A percentile compares a stretch with the other conserved stretches of the same genome.
phyloP scores from a whole-genome alignment of 2,329 filamentous ascomycete genomes.

The Talaromyces verruculosus region DNA sequence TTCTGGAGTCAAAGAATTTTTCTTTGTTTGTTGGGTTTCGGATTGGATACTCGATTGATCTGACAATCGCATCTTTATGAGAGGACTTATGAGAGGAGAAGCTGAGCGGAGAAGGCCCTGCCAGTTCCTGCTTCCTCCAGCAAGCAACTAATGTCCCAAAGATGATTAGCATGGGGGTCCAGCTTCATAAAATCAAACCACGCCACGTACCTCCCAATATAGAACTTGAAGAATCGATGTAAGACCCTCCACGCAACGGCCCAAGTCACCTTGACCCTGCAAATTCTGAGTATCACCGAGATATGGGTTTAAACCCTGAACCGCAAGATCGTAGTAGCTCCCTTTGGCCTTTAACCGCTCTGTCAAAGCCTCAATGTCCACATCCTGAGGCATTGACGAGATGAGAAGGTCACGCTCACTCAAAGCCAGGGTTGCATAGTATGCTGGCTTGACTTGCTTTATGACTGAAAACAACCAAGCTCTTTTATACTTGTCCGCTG shows the following conservation, averaged over 20 bases:
- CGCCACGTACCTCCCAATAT: background rate
- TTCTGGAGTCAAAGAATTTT: background rate
- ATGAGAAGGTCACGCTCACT: slow-evolving; percentile 1
- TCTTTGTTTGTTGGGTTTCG: background rate
- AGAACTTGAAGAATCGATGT: slow-evolving; percentile 4
- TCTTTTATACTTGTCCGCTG: background rate
- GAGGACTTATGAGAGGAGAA: background rate
- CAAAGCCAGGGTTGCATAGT: slow-evolving; percentile 2
- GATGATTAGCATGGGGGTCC: background rate
- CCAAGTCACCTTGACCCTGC: background rate
- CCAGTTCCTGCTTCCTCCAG: slow-evolving; percentile 1
- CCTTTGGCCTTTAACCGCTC: background rate
- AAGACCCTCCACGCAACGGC: slow-evolving; percentile 1
- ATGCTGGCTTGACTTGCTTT: slow-evolving; percentile 1
- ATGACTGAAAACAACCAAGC: slow-evolving; percentile 1
- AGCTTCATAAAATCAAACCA: background rate
- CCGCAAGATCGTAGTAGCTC: slow-evolving; percentile 1
- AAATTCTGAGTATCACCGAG: background rate
- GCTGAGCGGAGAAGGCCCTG: slow-evolving; percentile 5
- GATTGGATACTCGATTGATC: background rate
- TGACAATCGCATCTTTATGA: background rate
- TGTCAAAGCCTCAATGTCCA: background rate
- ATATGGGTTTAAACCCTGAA: background rate
- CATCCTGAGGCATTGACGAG: background rate
- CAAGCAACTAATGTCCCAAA: background rate